Evolutionary conservation across 495 filamentous ascomycete species (phyloP), one percentile per base, ranked within the genome.

Genomic region (Hypoxylon subgilvum): DNA sequence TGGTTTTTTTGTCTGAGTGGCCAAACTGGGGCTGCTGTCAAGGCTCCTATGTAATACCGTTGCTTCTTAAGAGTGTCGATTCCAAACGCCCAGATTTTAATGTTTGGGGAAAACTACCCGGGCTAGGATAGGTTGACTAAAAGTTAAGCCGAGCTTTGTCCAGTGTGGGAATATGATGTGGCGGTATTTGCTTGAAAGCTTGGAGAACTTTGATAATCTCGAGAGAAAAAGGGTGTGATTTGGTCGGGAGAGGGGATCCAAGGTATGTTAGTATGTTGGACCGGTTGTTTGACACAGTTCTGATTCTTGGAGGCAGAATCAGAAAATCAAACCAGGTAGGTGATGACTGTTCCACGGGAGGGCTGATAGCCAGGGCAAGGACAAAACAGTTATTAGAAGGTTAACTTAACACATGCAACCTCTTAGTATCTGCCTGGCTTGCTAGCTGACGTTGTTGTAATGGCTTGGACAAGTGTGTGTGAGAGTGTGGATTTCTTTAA

Each of bases 111-210:
- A 30, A 55, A 27, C 14, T 38, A n/a, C n/a, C 13, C 4, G 34
- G 13, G 18, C 4, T n/a, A 17, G 14, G 18, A 18, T 17, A 6
- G 8, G 31, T 14, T 14, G 34, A 14, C 13, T 17, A n/a, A 14
- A 13, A 14, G 34, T 38, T 59, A 28, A 46, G 40, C 56, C 56
- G 47, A 61, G 50, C 57, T 61, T 61, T 43, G 50, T 54, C 48
- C 50, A 54, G 28, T 38, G n/a, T 16, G 13, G 13, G 13, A 17
- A 27, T 48, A 19, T 4, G 34, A 28, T 38, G 44, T 47, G 44
- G 44, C 42, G 42, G 17, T n/a, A 31, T 35, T 38, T 6, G 35
- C 18, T 23, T 17, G 16, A 14, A 13, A 34, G 45, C 27, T 48
- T 44, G 16, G 21, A 22, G 10, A 8, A 31, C n/a, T 12, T 45